A percentile compares a stretch with the other conserved stretches of the same genome.
phyloP scores from a whole-genome alignment of 257 asterid species.

The Sherardia arvensis region DNA sequence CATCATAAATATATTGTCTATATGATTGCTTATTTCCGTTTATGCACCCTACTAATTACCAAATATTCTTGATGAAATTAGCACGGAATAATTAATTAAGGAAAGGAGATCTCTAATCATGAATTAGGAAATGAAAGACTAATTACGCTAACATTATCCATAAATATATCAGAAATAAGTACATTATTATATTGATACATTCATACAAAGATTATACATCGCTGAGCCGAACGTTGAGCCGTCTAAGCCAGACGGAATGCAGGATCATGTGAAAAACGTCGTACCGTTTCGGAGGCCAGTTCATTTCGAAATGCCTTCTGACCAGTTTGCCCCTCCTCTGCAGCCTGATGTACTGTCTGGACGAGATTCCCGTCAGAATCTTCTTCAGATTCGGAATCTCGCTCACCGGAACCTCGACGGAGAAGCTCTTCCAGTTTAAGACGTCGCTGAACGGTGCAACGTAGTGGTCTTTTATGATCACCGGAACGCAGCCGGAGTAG shows the following conservation, averaged over 20 bases:
- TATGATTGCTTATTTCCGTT: background rate
- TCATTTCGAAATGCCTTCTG: conserved; percentile 39
- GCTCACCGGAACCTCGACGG: conserved; percentile 42
- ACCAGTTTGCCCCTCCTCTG: conserved; percentile 35
- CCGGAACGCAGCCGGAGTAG: conserved; percentile 73
- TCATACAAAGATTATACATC: background rate
- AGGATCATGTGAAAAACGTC: conserved; percentile 49
- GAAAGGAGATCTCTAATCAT: background rate
- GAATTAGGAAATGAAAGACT: background rate
- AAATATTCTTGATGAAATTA: background rate
- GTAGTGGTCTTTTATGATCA: conserved; percentile 59
- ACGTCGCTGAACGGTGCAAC: conserved; percentile 72
- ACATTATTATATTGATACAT: no score
- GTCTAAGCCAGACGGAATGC: conserved; percentile 44
- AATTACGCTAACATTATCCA: background rate
- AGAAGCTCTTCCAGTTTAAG: conserved; percentile 55
- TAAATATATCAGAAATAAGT: no score
- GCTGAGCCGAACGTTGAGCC: conserved; percentile 25
- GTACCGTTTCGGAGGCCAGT: conserved; percentile 30
- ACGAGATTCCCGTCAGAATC: conserved; percentile 36
- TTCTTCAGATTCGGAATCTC: conserved; percentile 58
- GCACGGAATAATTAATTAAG: background rate
- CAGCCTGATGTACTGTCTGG: conserved; percentile 35
- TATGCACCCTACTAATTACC: background rate
- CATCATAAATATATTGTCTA: background rate